Evolutionary conservation across 2,329 filamentous ascomycete species (phyloP), one percentile per base, ranked within the genome.

Genomic region (Nemania sp.): DNA sequence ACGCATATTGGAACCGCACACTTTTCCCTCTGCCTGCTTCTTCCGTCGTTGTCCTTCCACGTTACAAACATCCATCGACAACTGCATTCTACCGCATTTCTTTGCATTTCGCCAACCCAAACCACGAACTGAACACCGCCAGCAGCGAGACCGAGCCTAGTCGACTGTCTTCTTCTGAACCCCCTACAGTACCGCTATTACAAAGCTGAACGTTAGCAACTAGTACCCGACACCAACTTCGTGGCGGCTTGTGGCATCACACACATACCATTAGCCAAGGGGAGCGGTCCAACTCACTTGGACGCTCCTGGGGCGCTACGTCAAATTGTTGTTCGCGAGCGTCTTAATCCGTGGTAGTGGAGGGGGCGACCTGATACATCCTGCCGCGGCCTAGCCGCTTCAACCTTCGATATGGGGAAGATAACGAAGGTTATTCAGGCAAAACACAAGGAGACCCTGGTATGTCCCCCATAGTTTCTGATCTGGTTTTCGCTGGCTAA

Each of bases 381-480:
- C 66, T 12, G 68, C 68, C 67, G 82, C 81, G 81, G 82, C 81
- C 73, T 72, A 75, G 80, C 83, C 82, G 82, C 82, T 71, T 71
- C 70, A 68, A 70, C 68, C 69, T 72, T 77, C 78, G 84, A 64
- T 66, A 88, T 88, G 85, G 84, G 81, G 68, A 86, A 83, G 75
- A 87, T 88, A 67, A 83, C 79, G 54, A 88, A 87, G 75, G 74
- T 77, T 62, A 83, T 86, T 75, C 83, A 86, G 73, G 69, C 78
- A 56, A 87, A 86, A 75, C 84, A 88, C 70, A 79, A 77, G 73
- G 84, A 87, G 73, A 86, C 82, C 24, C 67, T 86, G 78, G 84
- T 88, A 75, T 72, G 80, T 70, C 33, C 17, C 20, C 15, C 3
- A 23, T 5, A n/a, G 47, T 44, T 49, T 49, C 36, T 26, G 42